These are phyloP conservation scores for Nicotiana otophora DNA, from an alignment of 257 asterid genomes.

Conservation along the genomic window DNA sequence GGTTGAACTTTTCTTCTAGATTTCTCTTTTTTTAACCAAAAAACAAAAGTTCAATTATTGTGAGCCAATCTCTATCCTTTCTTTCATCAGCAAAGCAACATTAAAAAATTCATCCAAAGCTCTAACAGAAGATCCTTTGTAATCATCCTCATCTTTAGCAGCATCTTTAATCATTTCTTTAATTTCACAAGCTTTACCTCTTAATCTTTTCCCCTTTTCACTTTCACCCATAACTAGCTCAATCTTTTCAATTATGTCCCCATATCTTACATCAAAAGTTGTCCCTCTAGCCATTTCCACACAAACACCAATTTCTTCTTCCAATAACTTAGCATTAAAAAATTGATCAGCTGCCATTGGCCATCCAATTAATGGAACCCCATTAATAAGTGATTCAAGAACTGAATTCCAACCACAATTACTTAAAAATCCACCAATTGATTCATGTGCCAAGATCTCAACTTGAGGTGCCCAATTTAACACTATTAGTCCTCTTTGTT, in stretches of 20 bases:
- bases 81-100: constrained; percentile 26
- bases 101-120: constrained; percentile 49
- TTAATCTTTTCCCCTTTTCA: constrained; percentile 28
- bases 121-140: constrained; percentile 39
- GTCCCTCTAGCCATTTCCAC: constrained; percentile 60
- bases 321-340: constrained; percentile 48
- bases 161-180: constrained; percentile 31
- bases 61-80: not conserved
- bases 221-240: constrained; percentile 50
- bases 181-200: constrained; percentile 32
- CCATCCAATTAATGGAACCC: constrained; percentile 55
- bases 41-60: not conserved
- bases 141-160: constrained; percentile 26
- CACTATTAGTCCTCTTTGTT: constrained; percentile 35
- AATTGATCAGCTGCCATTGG: constrained; percentile 60
- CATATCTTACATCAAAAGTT: constrained; percentile 39
- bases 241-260: constrained; percentile 38
- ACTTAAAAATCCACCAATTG: constrained; percentile 38
- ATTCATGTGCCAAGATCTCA: constrained; percentile 41
- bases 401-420: constrained; percentile 74
- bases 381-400: constrained; percentile 43
- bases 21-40: not conserved
- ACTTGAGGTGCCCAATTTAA: constrained; percentile 54
- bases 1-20: not conserved
- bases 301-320: constrained; percentile 46